phyloP scores from a whole-genome alignment of 345 rosid genomes.

The Arabidopsis arenosa region DNA sequence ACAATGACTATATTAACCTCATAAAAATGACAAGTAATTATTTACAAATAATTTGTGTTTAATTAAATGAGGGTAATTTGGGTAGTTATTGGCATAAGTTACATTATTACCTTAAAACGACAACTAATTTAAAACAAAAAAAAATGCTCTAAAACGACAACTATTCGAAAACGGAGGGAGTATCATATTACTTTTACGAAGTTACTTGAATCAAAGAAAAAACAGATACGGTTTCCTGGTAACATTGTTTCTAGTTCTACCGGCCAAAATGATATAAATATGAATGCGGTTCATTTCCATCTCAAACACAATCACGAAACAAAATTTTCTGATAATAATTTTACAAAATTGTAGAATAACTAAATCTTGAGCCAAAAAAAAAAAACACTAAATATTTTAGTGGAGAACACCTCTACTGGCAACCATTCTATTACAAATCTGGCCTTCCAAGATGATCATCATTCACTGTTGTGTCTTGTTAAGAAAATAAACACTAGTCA shows the following conservation, averaged over 20 bases:
- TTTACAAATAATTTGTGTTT: no score
- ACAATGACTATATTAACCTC: no score
- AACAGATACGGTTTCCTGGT: background rate
- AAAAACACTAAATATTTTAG: background rate
- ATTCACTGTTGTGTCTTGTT: constrained; percentile 5
- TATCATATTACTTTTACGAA: background rate
- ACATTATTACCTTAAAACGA: no score
- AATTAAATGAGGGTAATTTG: no score
- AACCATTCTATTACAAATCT: background rate
- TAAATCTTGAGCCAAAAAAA: background rate
- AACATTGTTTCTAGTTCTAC: background rate
- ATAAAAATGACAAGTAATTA: no score
- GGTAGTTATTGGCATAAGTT: no score
- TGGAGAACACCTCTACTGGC: constrained; percentile 7
- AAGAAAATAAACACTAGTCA: background rate
- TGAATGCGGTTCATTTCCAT: background rate
- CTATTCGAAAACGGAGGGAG: no score
- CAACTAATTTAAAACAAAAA: no score
- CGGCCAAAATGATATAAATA: background rate
- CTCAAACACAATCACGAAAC: background rate
- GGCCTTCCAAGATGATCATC: constrained; percentile 8
- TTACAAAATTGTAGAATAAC: background rate
- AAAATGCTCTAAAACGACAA: no score
- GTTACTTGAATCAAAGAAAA: background rate
- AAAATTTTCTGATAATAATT: background rate